A percentile compares a stretch with the other conserved stretches of the same genome.
Conservation (phyloP, 106 monocot species). For the Dendrobium nobile region DNA sequence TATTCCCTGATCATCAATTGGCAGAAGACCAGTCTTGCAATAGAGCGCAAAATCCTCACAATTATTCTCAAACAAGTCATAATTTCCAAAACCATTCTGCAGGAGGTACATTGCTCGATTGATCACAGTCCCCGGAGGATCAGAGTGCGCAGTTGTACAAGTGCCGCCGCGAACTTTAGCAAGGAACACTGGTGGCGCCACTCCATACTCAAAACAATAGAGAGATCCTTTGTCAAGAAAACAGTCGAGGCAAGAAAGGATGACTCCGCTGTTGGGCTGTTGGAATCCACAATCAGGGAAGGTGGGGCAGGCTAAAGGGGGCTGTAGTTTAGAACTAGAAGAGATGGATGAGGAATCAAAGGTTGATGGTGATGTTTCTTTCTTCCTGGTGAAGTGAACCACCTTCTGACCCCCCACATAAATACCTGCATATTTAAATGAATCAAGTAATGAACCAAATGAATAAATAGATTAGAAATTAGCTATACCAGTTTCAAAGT, state of each 20-base stretch:
- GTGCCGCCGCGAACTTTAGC: constrained; percentile 84
- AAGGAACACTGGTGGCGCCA: constrained; percentile 53
- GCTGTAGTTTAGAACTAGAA: constrained; percentile 13
- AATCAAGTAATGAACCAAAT: neutral
- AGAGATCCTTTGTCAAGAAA: constrained; percentile 77
- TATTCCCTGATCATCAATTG: constrained; percentile 47
- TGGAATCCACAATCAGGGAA: constrained; percentile 93
- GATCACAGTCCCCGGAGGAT: constrained; percentile 45
- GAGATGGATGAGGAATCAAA: constrained; percentile 11
- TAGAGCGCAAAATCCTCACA: constrained; percentile 96
- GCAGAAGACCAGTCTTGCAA: constrained; percentile 88
- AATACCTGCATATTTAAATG: constrained; percentile 43
- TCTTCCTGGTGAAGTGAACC: constrained; percentile 89
- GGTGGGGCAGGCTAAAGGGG: constrained; percentile 31
- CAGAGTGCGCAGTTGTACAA: constrained; percentile 62
- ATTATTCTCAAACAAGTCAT: constrained; percentile 82
- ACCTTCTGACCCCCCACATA: constrained; percentile 93
- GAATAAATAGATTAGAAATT: neutral
- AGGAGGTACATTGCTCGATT: constrained; percentile 84
- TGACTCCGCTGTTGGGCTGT: constrained; percentile 59
- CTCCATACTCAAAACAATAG: constrained; percentile 71
- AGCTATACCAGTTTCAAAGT: neutral
- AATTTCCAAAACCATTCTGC: constrained; percentile 77
- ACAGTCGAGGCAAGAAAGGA: constrained; percentile 87
- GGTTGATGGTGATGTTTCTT: constrained; percentile 34